Evolutionary conservation across 1,139 yeast genomes (phyloP).

Genomic region (Yamadazyma dushanensis): DNA sequence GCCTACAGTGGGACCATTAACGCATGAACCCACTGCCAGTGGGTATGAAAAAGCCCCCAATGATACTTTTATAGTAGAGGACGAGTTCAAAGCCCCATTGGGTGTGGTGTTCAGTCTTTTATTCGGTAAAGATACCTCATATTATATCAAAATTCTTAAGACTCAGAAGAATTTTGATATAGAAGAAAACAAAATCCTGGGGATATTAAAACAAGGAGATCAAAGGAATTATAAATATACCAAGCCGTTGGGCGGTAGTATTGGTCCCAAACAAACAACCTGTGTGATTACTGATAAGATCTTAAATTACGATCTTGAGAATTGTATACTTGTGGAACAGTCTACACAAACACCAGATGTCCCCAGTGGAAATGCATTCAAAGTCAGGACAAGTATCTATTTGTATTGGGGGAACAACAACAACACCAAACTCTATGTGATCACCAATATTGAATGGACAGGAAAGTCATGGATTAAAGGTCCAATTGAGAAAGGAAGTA

Average conservation of each 20-base stretch:
- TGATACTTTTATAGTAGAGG: slow-evolving; percentile 67
- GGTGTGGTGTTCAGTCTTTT: slow-evolving; percentile 72
- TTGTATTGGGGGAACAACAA: slow-evolving; percentile 80
- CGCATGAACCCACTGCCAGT: slow-evolving; percentile 37
- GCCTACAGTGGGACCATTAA: slow-evolving; percentile 37
- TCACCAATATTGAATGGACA: slow-evolving; percentile 80
- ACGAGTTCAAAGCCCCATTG: slow-evolving; percentile 68
- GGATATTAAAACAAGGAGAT: slow-evolving; percentile 27
- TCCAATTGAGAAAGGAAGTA: slow-evolving; percentile 87
- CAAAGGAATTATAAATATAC: slow-evolving; percentile 67
- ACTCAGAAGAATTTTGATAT: slow-evolving; percentile 75
- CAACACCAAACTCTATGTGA: slow-evolving; percentile 58
- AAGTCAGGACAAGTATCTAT: slow-evolving; percentile 65
- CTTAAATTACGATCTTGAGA: slow-evolving; percentile 60
- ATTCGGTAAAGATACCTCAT: slow-evolving; percentile 72
- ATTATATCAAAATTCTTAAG: slow-evolving; percentile 54
- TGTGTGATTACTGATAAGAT: slow-evolving; percentile 76
- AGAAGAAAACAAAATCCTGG: slow-evolving; percentile 49
- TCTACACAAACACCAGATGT: slow-evolving; percentile 87
- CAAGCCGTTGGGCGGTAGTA: slow-evolving; percentile 78
- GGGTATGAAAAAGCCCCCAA: slow-evolving; percentile 52
- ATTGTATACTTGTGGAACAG: slow-evolving; percentile 60
- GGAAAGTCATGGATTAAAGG: slow-evolving; percentile 94
- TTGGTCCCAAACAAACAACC: slow-evolving; percentile 93
- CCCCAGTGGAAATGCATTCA: slow-evolving; percentile 86